Conservation (phyloP, 2,329 filamentous ascomycete species). For the Diaporthe nobilis region DNA sequence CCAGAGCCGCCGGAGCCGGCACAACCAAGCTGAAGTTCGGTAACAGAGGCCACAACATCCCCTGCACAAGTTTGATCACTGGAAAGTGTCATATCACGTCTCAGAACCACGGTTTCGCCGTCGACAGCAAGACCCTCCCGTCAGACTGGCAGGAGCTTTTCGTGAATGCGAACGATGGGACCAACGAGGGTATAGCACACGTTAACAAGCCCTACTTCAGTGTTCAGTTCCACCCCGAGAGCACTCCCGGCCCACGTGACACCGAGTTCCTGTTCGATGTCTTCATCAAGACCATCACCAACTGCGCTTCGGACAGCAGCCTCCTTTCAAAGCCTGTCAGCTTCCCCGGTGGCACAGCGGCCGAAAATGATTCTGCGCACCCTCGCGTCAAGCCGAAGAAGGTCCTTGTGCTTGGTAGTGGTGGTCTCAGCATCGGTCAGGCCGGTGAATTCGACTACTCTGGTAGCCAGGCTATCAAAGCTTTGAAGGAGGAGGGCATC, state of each 20-base stretch:
- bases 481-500: slow-evolving; percentile 96
- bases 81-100: slow-evolving; percentile 99
- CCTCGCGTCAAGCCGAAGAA: slow-evolving; percentile 92
- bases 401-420: slow-evolving; percentile 92
- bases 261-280: slow-evolving; percentile 98
- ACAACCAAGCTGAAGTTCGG: slow-evolving; percentile 99
- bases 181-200: slow-evolving; percentile 98
- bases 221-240: slow-evolving; percentile 99
- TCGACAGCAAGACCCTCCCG: slow-evolving; percentile 83
- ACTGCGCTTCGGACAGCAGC: slow-evolving; percentile 76
- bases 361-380: slow-evolving; percentile 82
- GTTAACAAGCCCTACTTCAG: slow-evolving; percentile 91
- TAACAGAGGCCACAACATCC: slow-evolving; percentile 98
- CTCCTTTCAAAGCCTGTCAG: slow-evolving; percentile 80
- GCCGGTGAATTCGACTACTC: slow-evolving; percentile 99
- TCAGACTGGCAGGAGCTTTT: slow-evolving; percentile 93
- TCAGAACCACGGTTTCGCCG: slow-evolving; percentile 97
- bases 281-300: slow-evolving; percentile 87
- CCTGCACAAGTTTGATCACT: slow-evolving; percentile 94
- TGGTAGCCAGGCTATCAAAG: slow-evolving; percentile 98
- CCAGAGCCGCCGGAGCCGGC: slow-evolving; percentile 85
- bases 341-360: slow-evolving; percentile 87
- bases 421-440: slow-evolving; percentile 96
- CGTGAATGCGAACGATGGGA: slow-evolving; percentile 97
- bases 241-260: slow-evolving; percentile 93